Base-by-base conservation (phyloP, 106 monocot species). In the Agapanthus africanus region DNA sequence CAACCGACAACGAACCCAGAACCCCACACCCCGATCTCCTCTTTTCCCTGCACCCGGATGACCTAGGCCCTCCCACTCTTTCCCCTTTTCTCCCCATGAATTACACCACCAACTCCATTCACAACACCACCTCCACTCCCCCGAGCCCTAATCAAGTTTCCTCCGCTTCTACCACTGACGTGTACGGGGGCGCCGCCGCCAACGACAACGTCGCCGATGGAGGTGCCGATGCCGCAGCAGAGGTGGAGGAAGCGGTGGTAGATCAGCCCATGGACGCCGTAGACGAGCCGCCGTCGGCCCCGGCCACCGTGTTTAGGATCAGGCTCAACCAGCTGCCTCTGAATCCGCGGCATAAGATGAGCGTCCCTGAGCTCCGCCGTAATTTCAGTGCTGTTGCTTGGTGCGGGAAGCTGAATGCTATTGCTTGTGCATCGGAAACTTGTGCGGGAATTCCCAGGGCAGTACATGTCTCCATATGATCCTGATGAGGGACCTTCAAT, bases 401-500 rank as follows among this genome's bases (percentile, higher is more conserved):
- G 97, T 99, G 92, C 49, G 92, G 86, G 63, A 87, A 84, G 77
- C 79, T 99, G 74, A 99, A 99, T 75, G 75, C 75, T 22, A 81
- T 99, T 37, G 92, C 97, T 31, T 99, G 97, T 72, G 97, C 97
- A 19, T 86, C 97, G 1, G 97, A 99, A 83, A 99, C 97, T 13
- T 99, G 97, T n/a, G n/a, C n/a, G n/a, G n/a, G n/a, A n/a, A n/a
- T 66, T 66, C 83, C 49, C 76, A 99, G 99, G 99, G 25, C 99
- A 99, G 63, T 99, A 99, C 59, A 99, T 99, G 99, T 99, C 99
- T 70, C 99, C 99, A 56, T 99, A 99, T 90, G 93, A 99, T 76
- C 99, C 99, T 37, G 93, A 99, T 71, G 93, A 99, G 76, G 99
- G 99, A 26, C 99, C 99, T 65, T 99, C 99, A 59, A 99, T 99